These are phyloP conservation scores for Takashimella tepidaria DNA, from an alignment of 1,284 basidiomycete species.

Conservation along the genomic window DNA sequence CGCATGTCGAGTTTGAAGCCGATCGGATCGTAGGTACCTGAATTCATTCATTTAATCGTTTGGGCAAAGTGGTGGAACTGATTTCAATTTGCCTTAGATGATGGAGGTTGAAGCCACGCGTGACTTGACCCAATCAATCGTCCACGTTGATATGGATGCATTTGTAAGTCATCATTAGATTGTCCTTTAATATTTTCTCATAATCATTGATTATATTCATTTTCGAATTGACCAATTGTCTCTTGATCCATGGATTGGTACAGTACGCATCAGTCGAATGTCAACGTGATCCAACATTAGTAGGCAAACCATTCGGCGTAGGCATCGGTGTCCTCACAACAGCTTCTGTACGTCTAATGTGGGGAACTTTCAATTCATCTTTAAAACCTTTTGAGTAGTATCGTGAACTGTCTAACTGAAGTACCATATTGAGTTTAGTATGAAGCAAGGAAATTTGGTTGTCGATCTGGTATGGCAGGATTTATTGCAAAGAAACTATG, in stretches of 20 bases:
- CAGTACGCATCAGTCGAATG: constrained; percentile 54
- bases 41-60: background rate
- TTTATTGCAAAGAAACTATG: constrained; percentile 92
- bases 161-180: constrained; percentile 32
- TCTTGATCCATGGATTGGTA: background rate
- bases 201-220: background rate
- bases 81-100: too few relatives aligned
- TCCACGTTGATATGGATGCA: constrained; percentile 47
- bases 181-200: too few relatives aligned
- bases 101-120: constrained; percentile 67
- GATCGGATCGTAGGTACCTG: constrained; percentile 38
- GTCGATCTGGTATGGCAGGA: constrained; percentile 84
- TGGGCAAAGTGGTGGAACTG: too few relatives aligned
- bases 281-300: constrained; percentile 68
- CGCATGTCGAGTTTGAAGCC: constrained; percentile 36
- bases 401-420: background rate
- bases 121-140: constrained; percentile 72
- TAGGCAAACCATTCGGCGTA: constrained; percentile 83
- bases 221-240: background rate
- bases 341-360: constrained; percentile 50
- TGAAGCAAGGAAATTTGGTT: constrained; percentile 81
- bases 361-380: too few relatives aligned
- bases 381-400: too few relatives aligned
- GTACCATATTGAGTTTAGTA: constrained; percentile 54
- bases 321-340: constrained; percentile 70